Base-by-base conservation (phyloP, 352 stramenopile genomes). In the Phytophthora tubulina region DNA sequence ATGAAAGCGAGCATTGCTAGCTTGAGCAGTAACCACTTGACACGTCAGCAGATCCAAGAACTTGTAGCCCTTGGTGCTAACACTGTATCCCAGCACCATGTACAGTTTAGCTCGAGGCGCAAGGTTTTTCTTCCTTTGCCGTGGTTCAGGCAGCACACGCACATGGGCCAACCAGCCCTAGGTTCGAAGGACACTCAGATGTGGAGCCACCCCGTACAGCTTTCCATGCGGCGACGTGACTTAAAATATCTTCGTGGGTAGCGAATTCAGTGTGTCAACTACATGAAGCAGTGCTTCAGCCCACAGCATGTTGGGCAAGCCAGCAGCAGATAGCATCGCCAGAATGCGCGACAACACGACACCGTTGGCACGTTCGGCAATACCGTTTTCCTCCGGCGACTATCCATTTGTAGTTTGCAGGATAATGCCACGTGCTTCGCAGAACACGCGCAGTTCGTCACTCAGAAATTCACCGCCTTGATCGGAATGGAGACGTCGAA, bases 61-160 rank as follows among this genome's bases (percentile, higher is more conserved):
- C 60, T 61, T 68, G 50, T 61, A 61, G 36, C 50, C 50, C 7
- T 60, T 53, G 2, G 50, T 61, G 14, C 30, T 36, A n/a, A 21
- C 1, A 10, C 60, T 68, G 60, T 68, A 68, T 2, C 49, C 41
- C 27, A 68, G n/a, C 7, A 68, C 13, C 3, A 61, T 5, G 6
- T 41, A 31, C 27, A 68, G 6, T 0, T 36, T 10, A 5, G 48
- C 35, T 3, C 48, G 13, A 9, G 33, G 11, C 1, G 45, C 32
- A 4, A 63, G 44, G n/a, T 68, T 61, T 31, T 30, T 50, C 14
- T 56, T 61, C 39, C 39, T 9, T 45, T 49, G 42, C 31, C 42
- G 17, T 10, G 42, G 11, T 31, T 27, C 42, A 49, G 15, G 42
- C 15, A 27, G 21, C 11, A 53, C 30, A 21, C 30, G 21, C 10